These are phyloP conservation scores for Entonaema liquescens DNA, from an alignment of 495 filamentous ascomycete genomes.

Conservation along the genomic window DNA sequence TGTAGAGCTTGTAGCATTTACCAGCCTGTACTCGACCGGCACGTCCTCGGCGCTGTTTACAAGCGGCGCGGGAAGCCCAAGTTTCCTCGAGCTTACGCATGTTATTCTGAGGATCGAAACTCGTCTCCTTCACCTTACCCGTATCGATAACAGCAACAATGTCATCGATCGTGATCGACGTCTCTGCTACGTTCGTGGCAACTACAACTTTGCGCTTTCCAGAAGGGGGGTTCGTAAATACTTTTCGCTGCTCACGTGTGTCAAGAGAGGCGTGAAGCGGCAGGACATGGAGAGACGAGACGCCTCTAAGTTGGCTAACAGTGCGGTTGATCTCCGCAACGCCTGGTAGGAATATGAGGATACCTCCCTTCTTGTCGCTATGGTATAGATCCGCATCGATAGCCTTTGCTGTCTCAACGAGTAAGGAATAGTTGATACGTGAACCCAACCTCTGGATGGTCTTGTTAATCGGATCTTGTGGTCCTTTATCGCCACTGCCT, in stretches of 20 bases:
- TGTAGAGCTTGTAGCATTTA: conserved; percentile 95
- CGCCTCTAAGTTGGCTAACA: conserved; percentile 69
- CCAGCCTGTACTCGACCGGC: conserved; percentile 92
- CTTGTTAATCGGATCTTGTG: conserved; percentile 64
- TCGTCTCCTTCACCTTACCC: conserved; percentile 94
- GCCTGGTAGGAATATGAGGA: conserved; percentile 92
- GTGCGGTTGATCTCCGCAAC: conserved; percentile 87
- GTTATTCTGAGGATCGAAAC: conserved; percentile 89
- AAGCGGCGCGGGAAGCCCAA: conserved; percentile 94
- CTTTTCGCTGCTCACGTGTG: conserved; percentile 83
- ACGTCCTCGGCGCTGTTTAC: conserved; percentile 94
- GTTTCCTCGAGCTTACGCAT: conserved; percentile 94
- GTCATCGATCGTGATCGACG: conserved; percentile 97
- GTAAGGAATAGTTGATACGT: conserved; percentile 91
- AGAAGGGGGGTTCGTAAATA: conserved; percentile 78
- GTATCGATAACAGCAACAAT: conserved; percentile 97
- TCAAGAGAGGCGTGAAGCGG: conserved; percentile 93
- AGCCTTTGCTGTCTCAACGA: conserved; percentile 76
- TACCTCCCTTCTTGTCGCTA: conserved; percentile 75
- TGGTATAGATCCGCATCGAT: conserved; percentile 77
- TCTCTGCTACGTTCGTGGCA: conserved; percentile 96
- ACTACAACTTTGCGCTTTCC: conserved; percentile 92
- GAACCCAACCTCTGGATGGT: conserved; percentile 79
- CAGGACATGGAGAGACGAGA: conserved; percentile 79
- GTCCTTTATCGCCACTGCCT: conserved; percentile 19